Conservation (phyloP, 306 rosid genomes). For the Spatholobus suberectus region DNA sequence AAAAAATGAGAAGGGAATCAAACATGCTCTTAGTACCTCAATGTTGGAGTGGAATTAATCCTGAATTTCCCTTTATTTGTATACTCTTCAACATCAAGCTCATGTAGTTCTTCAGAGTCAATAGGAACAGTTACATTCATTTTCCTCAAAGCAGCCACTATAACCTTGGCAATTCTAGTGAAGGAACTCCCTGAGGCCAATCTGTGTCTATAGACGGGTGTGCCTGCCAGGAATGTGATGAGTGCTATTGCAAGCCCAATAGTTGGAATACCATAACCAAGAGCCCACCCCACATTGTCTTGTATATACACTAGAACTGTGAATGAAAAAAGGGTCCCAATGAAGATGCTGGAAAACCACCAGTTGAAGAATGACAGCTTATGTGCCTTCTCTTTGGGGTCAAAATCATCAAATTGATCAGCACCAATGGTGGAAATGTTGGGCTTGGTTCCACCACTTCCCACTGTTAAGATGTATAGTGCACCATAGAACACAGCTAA, state of each 20-base stretch:
- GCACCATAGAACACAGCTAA: constrained; percentile 46
- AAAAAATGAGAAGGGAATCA: not conserved
- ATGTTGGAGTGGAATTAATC: constrained; percentile 56
- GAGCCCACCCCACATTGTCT: constrained; percentile 68
- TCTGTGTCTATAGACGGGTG: constrained; percentile 71
- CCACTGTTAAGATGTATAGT: constrained; percentile 64
- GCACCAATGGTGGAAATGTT: constrained; percentile 93
- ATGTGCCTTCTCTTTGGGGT: constrained; percentile 60
- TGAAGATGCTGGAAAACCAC: constrained; percentile 78
- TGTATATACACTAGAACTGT: constrained; percentile 68
- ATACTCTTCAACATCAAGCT: constrained; percentile 58
- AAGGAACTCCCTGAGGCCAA: constrained; percentile 71
- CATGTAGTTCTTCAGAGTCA: constrained; percentile 66
- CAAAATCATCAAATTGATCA: constrained; percentile 78
- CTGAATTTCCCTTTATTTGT: constrained; percentile 51
- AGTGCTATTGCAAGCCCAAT: constrained; percentile 59
- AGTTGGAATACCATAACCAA: constrained; percentile 78
- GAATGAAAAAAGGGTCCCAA: constrained; percentile 72
- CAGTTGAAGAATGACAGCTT: constrained; percentile 84
- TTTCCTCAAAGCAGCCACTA: constrained; percentile 63
- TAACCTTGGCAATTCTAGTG: constrained; percentile 56
- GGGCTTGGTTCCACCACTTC: constrained; percentile 84
- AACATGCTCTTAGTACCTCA: constrained; percentile 50
- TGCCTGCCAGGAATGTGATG: constrained; percentile 57
- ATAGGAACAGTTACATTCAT: constrained; percentile 52